These are phyloP conservation scores for Termitomyces sp. DNA, from an alignment of 768 basidiomycete genomes.

Conservation along the genomic window DNA sequence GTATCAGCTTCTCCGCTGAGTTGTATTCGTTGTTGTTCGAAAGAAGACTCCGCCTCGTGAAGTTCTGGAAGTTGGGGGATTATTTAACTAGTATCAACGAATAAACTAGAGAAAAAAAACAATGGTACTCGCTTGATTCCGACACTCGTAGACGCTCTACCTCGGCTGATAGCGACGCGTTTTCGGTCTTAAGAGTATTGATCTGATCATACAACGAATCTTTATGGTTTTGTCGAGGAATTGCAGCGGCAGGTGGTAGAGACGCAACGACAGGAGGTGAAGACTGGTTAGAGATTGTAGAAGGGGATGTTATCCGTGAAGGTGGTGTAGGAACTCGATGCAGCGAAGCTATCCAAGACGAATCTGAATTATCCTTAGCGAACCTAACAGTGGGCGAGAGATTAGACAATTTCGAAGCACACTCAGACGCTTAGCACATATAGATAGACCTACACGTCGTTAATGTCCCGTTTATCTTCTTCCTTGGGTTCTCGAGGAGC, in stretches of 20 bases:
- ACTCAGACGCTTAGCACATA: constrained; percentile 8
- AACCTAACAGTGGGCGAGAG: constrained; percentile 27
- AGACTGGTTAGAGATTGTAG: constrained; percentile 12
- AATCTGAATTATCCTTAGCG: constrained; percentile 42
- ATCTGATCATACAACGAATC: constrained; percentile 16
- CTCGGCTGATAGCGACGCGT: constrained; percentile 17
- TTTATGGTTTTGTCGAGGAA: constrained; percentile 6
- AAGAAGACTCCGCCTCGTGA: background rate
- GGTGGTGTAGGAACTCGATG: constrained; percentile 40
- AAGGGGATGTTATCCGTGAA: constrained; percentile 12
- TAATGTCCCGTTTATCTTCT: constrained; percentile 49
- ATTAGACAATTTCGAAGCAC: constrained; percentile 1
- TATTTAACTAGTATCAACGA: background rate
- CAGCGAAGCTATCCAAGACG: constrained; percentile 60
- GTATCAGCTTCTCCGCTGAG: constrained; percentile 13
- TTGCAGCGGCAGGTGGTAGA: background rate
- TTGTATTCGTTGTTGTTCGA: constrained; percentile 20
- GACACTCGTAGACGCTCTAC: constrained; percentile 12
- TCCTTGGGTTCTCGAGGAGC: constrained; percentile 39
- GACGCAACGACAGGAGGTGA: constrained; percentile 6
- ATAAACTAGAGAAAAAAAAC: background rate
- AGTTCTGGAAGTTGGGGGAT: background rate
- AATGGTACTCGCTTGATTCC: constrained; percentile 6
- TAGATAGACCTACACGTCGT: constrained; percentile 59
- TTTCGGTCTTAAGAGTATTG: constrained; percentile 17